Conservation (phyloP, 495 filamentous ascomycete species). For the Parathielavia appendiculata region DNA sequence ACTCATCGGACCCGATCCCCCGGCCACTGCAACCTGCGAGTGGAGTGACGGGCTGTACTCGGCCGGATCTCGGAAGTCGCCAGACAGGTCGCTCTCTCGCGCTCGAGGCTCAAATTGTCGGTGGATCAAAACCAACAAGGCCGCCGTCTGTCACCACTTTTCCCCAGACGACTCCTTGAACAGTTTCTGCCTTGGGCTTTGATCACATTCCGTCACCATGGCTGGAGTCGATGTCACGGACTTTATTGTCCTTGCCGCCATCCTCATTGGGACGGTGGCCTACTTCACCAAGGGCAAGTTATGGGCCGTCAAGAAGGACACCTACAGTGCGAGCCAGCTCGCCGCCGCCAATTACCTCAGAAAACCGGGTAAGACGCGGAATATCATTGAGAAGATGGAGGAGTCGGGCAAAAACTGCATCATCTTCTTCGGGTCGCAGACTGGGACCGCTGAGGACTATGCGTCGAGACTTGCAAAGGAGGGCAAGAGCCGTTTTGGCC, state of each 20-base stretch:
- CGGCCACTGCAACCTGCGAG: not conserved
- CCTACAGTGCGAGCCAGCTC: conserved; percentile 72
- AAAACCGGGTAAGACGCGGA: conserved; percentile 82
- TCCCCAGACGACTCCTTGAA: no score
- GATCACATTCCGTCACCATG: conserved; percentile 50
- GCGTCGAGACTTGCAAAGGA: conserved; percentile 97
- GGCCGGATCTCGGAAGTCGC: conserved; percentile 4
- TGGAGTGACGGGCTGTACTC: not conserved
- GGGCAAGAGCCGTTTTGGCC: conserved; percentile 88
- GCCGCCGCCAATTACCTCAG: conserved; percentile 63
- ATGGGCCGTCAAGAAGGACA: conserved; percentile 84
- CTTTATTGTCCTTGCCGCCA: conserved; percentile 76
- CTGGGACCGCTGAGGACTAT: conserved; percentile 97
- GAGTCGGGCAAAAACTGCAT: conserved; percentile 95
- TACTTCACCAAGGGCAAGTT: conserved; percentile 96
- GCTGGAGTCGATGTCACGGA: conserved; percentile 95
- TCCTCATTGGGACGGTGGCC: conserved; percentile 81
- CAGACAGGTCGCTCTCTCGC: not conserved
- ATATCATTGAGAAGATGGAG: conserved; percentile 94
- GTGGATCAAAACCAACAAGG: not conserved
- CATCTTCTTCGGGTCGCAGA: conserved; percentile 97
- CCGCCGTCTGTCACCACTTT: not conserved
- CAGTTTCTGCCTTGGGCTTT: not conserved
- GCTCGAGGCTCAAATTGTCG: conserved; percentile 1
- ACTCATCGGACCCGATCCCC: conserved; percentile 11